Evolutionary conservation across 2,329 filamentous ascomycete genomes (phyloP).

Genomic region (Hysterium pulicare): DNA sequence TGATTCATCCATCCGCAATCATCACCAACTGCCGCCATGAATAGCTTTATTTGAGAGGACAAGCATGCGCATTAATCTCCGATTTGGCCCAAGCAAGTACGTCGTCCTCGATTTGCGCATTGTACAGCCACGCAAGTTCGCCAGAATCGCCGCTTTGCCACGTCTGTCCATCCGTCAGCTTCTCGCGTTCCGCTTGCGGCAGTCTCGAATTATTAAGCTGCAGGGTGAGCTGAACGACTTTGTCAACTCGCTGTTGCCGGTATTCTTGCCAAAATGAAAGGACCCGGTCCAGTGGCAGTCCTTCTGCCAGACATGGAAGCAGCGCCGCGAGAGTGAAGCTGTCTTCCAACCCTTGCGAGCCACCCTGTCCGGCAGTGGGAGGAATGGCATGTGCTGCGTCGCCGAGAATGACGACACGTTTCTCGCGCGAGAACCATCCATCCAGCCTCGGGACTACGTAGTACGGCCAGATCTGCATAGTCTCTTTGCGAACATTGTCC

Average conservation of each 20-base stretch:
- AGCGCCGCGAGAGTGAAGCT: constrained; percentile 24
- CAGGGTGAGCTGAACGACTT: constrained; percentile 47
- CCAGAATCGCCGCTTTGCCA: constrained; percentile 15
- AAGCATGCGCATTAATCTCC: constrained; percentile 8
- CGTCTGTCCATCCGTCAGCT: constrained; percentile 14
- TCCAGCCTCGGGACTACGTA: constrained; percentile 27
- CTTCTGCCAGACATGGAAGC: constrained; percentile 5
- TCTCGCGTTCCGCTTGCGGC: constrained; percentile 32
- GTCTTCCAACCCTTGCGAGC: constrained; percentile 58
- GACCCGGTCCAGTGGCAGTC: constrained; percentile 20
- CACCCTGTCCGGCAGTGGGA: constrained; percentile 59
- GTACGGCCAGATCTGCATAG: constrained; percentile 17
- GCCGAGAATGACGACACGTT: constrained; percentile 50
- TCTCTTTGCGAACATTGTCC: constrained; percentile 11
- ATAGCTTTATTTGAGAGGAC: constrained; percentile 8
- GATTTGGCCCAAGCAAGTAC: constrained; percentile 9
- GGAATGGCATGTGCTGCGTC: constrained; percentile 63
- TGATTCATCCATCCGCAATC: no score
- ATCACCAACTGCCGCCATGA: no score
- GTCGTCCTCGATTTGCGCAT: constrained; percentile 13
- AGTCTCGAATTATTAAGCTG: constrained; percentile 49
- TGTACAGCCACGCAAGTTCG: constrained; percentile 18
- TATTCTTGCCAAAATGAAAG: constrained; percentile 48
- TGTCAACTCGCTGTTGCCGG: constrained; percentile 48
- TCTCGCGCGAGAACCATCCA: constrained; percentile 42